A percentile compares a stretch with the other conserved stretches of the same genome.
These are phyloP conservation scores for Pichia nanzhaoensis DNA, from an alignment of 805 yeast species.

Conservation along the genomic window DNA sequence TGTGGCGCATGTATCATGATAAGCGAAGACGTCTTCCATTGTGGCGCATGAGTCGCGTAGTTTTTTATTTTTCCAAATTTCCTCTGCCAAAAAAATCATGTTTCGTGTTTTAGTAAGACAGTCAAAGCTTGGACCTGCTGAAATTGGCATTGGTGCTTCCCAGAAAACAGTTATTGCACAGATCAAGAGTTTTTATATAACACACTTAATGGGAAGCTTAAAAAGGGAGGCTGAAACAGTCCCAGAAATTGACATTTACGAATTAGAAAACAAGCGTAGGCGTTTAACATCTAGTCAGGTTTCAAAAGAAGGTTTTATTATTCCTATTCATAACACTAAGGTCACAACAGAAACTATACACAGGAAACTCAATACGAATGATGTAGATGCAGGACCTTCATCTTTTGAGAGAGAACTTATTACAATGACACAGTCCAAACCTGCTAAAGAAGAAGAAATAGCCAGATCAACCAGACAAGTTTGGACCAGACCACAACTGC, in stretches of 20 bases:
- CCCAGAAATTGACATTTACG: slow-evolving; percentile 7
- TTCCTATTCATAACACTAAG: slow-evolving; percentile 23
- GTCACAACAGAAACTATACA: slow-evolving; percentile 24
- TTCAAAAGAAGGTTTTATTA: slow-evolving; percentile 23
- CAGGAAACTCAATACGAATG: slow-evolving; percentile 23
- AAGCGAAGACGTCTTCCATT: too few species aligned
- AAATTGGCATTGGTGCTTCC: too few species aligned
- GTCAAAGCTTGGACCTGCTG: too few species aligned
- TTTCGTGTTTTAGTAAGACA: too few species aligned
- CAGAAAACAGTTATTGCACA: too few species aligned
- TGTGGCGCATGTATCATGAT: too few species aligned
- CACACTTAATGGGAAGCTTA: slow-evolving; percentile 3
- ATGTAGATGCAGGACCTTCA: slow-evolving; percentile 34
- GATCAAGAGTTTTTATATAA: too few species aligned
- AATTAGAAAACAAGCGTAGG: slow-evolving; percentile 11
- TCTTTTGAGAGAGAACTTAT: slow-evolving; percentile 48
- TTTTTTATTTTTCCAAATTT: neutral
- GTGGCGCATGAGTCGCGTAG: too few species aligned
- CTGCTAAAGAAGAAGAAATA: slow-evolving; percentile 13
- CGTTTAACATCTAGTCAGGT: slow-evolving; percentile 11
- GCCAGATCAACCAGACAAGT: slow-evolving; percentile 24
- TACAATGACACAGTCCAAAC: slow-evolving; percentile 33
- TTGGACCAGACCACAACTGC: slow-evolving; percentile 51
- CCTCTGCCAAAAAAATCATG: neutral
- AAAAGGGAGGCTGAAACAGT: neutral